Evolutionary conservation across 495 filamentous ascomycete species (phyloP).

Genomic region (Beverwykella pulmonaria): DNA sequence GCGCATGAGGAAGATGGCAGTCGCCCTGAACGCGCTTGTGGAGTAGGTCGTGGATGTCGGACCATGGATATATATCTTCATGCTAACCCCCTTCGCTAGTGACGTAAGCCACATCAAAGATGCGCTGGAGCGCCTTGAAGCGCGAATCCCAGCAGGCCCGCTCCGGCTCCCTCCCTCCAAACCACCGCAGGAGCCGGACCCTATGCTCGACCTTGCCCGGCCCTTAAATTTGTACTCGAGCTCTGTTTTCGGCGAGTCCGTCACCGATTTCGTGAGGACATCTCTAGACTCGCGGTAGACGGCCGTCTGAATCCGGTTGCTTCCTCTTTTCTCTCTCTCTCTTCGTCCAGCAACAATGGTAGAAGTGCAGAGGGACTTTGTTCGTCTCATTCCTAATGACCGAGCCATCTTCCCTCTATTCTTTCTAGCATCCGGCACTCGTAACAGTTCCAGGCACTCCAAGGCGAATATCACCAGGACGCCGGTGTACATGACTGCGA

Average conservation of each 20-base stretch:
- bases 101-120: constrained; percentile 3
- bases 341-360: no score
- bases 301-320: not conserved
- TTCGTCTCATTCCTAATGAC: not conserved
- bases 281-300: constrained; percentile 25
- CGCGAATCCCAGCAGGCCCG: constrained; percentile 14
- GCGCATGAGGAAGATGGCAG: constrained; percentile 30
- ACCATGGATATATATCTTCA: not conserved
- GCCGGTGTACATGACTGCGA: not conserved
- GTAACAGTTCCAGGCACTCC: not conserved
- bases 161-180: constrained; percentile 17
- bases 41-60: constrained; percentile 20
- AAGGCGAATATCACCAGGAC: not conserved
- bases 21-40: constrained; percentile 18
- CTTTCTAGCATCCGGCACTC: constrained; percentile 7
- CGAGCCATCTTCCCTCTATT: constrained; percentile 30
- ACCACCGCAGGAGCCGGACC: constrained; percentile 3
- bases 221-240: constrained; percentile 11
- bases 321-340: no score
- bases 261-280: constrained; percentile 13
- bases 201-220: constrained; percentile 9
- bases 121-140: constrained; percentile 19
- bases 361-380: not conserved
- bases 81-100: not conserved
- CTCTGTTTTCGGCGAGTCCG: constrained; percentile 26